These are phyloP conservation scores for Geranium incanum DNA, from an alignment of 441 rosid species.

Conservation along the genomic window DNA sequence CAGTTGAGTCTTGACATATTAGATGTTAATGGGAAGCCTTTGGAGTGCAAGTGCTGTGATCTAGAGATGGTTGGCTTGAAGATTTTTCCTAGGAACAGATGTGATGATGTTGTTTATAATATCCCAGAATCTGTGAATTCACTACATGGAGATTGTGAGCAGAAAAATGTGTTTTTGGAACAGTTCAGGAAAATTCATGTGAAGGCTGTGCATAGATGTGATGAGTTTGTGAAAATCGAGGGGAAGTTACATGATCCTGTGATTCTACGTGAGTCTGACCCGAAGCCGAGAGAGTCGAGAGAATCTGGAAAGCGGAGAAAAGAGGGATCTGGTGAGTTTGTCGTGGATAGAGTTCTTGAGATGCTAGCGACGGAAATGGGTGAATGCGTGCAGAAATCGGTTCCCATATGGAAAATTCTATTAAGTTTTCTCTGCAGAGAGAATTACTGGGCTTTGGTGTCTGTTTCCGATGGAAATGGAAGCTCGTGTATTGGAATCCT, in stretches of 20 bases:
- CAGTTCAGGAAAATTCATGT: constrained; percentile 38
- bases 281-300: constrained; percentile 3
- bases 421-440: constrained; percentile 64
- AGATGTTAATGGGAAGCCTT: constrained; percentile 59
- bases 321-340: constrained; percentile 36
- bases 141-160: constrained; percentile 19
- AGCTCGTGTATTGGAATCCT: constrained; percentile 45
- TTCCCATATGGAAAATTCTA: constrained; percentile 67
- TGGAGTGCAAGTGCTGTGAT: constrained; percentile 69
- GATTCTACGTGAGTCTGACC: constrained; percentile 34
- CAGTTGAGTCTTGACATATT: constrained; percentile 56
- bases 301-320: constrained; percentile 27
- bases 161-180: constrained; percentile 25
- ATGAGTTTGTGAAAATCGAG: constrained; percentile 31
- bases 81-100: constrained; percentile 16
- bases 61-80: constrained; percentile 43
- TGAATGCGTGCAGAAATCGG: constrained; percentile 30
- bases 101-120: constrained; percentile 11
- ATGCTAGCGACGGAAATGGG: constrained; percentile 47
- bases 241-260: constrained; percentile 34
- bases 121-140: constrained; percentile 22
- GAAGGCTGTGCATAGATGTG: constrained; percentile 42
- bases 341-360: constrained; percentile 51
- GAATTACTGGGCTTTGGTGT: constrained; percentile 51
- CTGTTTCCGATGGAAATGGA: constrained; percentile 44